Percentiles rank a stretch among this genome's conserved stretches.
Evolutionary conservation across 2,329 filamentous ascomycete species (phyloP).

Genomic region (Aspergillus costaricaensis): DNA sequence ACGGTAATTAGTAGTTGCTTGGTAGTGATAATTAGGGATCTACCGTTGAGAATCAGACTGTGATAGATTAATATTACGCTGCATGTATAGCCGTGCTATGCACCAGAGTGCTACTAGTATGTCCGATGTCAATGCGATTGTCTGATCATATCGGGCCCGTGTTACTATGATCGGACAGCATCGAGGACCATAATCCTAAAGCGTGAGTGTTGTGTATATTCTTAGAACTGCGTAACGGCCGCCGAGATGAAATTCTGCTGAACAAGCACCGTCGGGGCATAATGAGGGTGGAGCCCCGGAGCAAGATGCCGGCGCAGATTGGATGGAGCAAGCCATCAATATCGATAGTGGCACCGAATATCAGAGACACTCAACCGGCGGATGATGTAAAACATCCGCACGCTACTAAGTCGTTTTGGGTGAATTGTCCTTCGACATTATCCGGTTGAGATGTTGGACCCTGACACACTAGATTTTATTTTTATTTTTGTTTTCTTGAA

Average conservation of each 20-base stretch:
- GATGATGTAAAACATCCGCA: constrained; percentile 18
- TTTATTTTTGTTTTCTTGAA: too few relatives aligned
- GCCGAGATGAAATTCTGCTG: not conserved
- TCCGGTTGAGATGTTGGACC: too few relatives aligned
- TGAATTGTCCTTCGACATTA: too few relatives aligned
- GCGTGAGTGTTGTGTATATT: not conserved
- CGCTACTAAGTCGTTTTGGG: not conserved
- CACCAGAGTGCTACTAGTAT: not conserved
- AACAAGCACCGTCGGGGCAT: not conserved
- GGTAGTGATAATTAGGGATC: not conserved
- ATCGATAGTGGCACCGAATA: not conserved
- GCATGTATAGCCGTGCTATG: too few relatives aligned
- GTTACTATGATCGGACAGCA: not conserved
- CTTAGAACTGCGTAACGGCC: not conserved
- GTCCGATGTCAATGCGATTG: not conserved
- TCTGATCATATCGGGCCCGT: not conserved
- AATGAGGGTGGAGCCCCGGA: not conserved
- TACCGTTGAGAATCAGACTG: not conserved
- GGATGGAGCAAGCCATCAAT: not conserved
- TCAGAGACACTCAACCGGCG: not conserved
- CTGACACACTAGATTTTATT: too few relatives aligned
- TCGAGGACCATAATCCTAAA: not conserved
- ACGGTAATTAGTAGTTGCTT: not conserved
- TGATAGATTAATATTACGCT: not conserved
- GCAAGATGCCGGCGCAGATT: not conserved